phyloP scores from a whole-genome alignment of 208 protist species.

The Porcisia hertigi region DNA sequence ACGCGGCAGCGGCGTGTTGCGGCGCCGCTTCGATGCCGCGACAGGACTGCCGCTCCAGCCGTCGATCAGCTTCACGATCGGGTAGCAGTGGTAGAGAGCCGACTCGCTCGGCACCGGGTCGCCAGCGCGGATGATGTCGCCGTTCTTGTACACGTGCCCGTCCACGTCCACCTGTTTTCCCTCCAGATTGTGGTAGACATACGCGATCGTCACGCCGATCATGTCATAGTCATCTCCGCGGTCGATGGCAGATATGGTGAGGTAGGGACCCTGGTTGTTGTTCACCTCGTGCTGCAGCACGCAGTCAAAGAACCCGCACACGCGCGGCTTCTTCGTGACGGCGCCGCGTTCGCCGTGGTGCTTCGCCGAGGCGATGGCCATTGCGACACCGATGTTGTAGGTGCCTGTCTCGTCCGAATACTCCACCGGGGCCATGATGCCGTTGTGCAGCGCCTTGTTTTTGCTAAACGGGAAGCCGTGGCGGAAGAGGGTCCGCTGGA shows the following conservation, averaged over 20 bases:
- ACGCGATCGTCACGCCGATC: slow-evolving; percentile 87
- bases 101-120: slow-evolving; percentile 86
- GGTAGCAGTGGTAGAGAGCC: slow-evolving; percentile 80
- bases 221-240: slow-evolving; percentile 92
- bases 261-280: slow-evolving; percentile 85
- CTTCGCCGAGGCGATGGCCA: slow-evolving; percentile 76
- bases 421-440: slow-evolving; percentile 72
- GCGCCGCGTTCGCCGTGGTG: slow-evolving; percentile 91
- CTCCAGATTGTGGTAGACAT: slow-evolving; percentile 81
- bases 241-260: slow-evolving; percentile 92
- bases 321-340: slow-evolving; percentile 88
- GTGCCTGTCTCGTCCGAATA: slow-evolving; percentile 77
- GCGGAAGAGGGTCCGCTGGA: slow-evolving; percentile 70
- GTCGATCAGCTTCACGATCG: slow-evolving; percentile 85
- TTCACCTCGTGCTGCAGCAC: slow-evolving; percentile 93
- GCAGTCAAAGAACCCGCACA: slow-evolving; percentile 93
- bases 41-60: slow-evolving; percentile 87
- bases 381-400: slow-evolving; percentile 91
- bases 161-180: slow-evolving; percentile 62
- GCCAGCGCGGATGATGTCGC: slow-evolving; percentile 87
- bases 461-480: slow-evolving; percentile 48
- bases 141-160: slow-evolving; percentile 80
- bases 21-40: slow-evolving; percentile 51
- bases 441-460: slow-evolving; percentile 61
- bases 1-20: slow-evolving; percentile 65